A percentile compares a stretch with the other conserved stretches of the same genome.
These are phyloP conservation scores for Zarea fungicola DNA, from an alignment of 2,329 filamentous ascomycete genomes.

Conservation along the genomic window DNA sequence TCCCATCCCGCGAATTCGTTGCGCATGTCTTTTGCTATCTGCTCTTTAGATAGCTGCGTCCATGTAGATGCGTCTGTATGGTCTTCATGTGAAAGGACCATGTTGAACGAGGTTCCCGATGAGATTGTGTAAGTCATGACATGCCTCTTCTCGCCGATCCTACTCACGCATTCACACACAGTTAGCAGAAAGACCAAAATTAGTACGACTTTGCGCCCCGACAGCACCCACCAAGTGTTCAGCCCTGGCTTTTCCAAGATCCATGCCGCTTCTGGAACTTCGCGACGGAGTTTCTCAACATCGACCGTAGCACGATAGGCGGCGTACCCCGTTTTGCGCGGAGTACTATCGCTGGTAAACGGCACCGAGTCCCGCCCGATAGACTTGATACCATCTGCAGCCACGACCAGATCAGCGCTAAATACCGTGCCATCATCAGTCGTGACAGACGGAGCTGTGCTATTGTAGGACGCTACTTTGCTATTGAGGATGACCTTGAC, in stretches of 20 bases:
- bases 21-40: constrained; percentile 28
- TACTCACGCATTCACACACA: constrained; percentile 15
- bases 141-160: constrained; percentile 37
- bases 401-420: constrained; percentile 29
- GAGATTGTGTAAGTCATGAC: constrained; percentile 42
- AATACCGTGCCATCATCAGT: no score
- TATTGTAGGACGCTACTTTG: neutral
- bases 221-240: constrained; percentile 34
- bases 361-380: neutral
- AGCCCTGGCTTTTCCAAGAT: constrained; percentile 32
- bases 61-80: constrained; percentile 27
- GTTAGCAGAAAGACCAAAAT: no score
- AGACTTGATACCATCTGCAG: constrained; percentile 27
- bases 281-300: constrained; percentile 28
- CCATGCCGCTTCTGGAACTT: constrained; percentile 31
- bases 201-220: no score
- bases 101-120: constrained; percentile 37
- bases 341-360: neutral
- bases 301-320: constrained; percentile 38
- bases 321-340: constrained; percentile 32
- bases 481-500: neutral
- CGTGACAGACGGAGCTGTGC: no score
- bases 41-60: constrained; percentile 18
- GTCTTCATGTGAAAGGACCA: constrained; percentile 40
- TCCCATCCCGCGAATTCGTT: constrained; percentile 30